These are phyloP conservation scores for Fomitopsis serialis DNA, from an alignment of 768 basidiomycete genomes.

Conservation along the genomic window DNA sequence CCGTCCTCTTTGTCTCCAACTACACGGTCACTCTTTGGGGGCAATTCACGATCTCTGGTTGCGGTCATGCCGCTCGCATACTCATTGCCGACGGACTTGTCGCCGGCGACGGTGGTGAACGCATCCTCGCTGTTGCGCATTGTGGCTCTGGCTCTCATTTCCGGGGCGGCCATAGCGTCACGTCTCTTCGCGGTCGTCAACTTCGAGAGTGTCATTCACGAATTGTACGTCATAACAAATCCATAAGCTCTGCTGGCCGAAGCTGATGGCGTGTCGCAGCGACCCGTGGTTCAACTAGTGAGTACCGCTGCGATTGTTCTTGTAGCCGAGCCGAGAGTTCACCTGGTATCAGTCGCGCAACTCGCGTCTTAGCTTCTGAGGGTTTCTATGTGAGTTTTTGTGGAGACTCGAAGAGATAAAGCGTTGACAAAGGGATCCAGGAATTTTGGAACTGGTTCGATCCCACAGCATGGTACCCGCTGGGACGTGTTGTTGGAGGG, in stretches of 20 bases:
- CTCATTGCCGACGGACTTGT: constrained; percentile 63
- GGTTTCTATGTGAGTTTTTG: constrained; percentile 83
- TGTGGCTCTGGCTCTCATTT: constrained; percentile 85
- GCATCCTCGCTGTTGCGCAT: constrained; percentile 89
- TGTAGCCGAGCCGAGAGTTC: background rate
- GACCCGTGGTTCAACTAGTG: constrained; percentile 99
- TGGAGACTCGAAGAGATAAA: background rate
- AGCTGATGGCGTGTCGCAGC: constrained; percentile 32
- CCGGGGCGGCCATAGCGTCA: constrained; percentile 91
- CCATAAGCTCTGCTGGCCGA: background rate
- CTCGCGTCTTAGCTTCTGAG: constrained; percentile 81
- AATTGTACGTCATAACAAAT: constrained; percentile 65
- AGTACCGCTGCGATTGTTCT: constrained; percentile 29
- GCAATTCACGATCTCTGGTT: background rate
- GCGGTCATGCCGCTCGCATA: constrained; percentile 42
- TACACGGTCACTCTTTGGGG: background rate
- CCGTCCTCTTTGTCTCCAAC: background rate
- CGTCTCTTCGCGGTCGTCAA: constrained; percentile 96
- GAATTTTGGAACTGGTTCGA: constrained; percentile 99
- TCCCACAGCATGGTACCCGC: constrained; percentile 98
- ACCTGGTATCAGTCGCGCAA: constrained; percentile 67
- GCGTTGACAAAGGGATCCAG: constrained; percentile 35
- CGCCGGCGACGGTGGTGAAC: constrained; percentile 72
- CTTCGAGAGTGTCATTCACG: constrained; percentile 99
- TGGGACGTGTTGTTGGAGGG: constrained; percentile 96